Percentiles rank a stretch among this genome's conserved stretches.
phyloP scores from a whole-genome alignment of 306 rosid species.

The Dalbergia cultrata region DNA sequence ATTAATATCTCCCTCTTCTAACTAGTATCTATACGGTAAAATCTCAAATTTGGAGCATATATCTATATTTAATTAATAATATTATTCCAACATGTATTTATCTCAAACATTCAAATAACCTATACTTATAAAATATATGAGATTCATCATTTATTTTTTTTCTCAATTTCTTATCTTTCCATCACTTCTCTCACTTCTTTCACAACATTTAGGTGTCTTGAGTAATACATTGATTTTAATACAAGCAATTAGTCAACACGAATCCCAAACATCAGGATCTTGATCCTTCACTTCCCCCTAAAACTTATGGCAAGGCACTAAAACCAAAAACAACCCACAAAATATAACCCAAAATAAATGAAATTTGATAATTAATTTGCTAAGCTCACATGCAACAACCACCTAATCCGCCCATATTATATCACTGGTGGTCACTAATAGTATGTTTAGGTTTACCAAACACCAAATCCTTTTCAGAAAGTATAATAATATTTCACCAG shows the following conservation, averaged over 20 bases:
- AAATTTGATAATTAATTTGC: neutral
- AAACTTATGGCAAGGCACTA: neutral
- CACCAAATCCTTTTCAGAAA: constrained; percentile 36
- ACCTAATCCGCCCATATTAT: constrained; percentile 48
- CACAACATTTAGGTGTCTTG: too few species aligned
- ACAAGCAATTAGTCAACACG: constrained; percentile 14
- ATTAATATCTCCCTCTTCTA: neutral
- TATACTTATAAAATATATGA: too few species aligned
- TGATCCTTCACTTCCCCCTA: constrained; percentile 23
- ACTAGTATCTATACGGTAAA: neutral
- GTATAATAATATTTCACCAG: constrained; percentile 12
- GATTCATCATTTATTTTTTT: too few species aligned
- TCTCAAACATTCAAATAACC: too few species aligned
- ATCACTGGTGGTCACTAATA: neutral
- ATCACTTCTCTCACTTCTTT: too few species aligned
- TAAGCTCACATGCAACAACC: constrained; percentile 45
- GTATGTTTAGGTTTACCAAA: constrained; percentile 44
- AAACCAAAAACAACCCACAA: constrained; percentile 13
- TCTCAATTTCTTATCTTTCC: too few species aligned
- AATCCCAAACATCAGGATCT: constrained; percentile 45
- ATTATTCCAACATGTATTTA: too few species aligned
- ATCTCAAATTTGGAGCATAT: neutral
- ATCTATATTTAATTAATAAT: neutral
- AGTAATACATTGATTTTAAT: neutral
- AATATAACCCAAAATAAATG: neutral